Conservation (phyloP, 2,329 filamentous ascomycete genomes). For the Ceratocystiopsis minuta region DNA sequence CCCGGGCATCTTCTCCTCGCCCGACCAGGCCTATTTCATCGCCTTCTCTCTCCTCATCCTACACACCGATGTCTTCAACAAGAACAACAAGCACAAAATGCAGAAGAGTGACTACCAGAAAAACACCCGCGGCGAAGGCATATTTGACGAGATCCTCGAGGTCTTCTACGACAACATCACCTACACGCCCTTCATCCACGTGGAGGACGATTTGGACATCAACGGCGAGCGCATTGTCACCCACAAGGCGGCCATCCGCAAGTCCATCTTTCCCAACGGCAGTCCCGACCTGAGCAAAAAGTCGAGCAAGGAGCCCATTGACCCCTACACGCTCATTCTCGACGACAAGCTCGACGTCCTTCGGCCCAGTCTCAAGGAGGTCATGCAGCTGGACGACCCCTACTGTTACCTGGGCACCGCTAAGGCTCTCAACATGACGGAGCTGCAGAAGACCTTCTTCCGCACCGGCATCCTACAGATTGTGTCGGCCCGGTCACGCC, state of each 20-base stretch:
- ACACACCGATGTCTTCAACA: conserved; percentile 98
- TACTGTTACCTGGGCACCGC: conserved; percentile 75
- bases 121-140: conserved; percentile 78
- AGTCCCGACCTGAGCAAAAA: conserved; percentile 46
- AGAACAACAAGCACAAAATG: conserved; percentile 99
- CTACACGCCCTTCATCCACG: conserved; percentile 95
- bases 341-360: conserved; percentile 73
- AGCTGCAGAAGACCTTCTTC: conserved; percentile 76
- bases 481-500: conserved; percentile 78
- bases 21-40: conserved; percentile 96
- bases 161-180: conserved; percentile 98
- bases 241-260: conserved; percentile 49
- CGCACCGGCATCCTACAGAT: conserved; percentile 87
- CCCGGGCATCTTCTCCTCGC: conserved; percentile 76
- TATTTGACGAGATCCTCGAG: conserved; percentile 83
- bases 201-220: conserved; percentile 76
- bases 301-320: conserved; percentile 64
- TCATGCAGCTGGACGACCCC: conserved; percentile 79
- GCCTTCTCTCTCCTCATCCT: conserved; percentile 92
- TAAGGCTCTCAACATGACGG: conserved; percentile 56
- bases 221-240: conserved; percentile 55
- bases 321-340: conserved; percentile 87
- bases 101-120: conserved; percentile 89
- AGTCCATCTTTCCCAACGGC: conserved; percentile 47
- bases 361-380: conserved; percentile 74